A percentile compares a stretch with the other conserved stretches of the same genome.
Evolutionary conservation across 2,329 filamentous ascomycete species (phyloP).

Genomic region (Paecilomyces fulvus): DNA sequence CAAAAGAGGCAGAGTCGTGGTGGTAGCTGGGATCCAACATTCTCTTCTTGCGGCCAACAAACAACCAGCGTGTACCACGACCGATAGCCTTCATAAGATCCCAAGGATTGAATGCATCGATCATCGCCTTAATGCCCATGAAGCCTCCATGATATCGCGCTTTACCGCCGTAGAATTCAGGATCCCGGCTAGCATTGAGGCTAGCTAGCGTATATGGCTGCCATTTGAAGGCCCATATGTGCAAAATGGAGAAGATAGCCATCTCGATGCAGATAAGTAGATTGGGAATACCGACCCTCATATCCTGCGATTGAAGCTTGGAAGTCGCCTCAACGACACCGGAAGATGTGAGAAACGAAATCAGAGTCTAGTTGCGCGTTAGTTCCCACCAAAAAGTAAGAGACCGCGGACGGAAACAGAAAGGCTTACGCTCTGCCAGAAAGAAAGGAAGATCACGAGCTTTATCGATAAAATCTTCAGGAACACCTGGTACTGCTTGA

Average conservation of each 20-base stretch:
- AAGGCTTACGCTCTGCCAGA: conserved; percentile 60
- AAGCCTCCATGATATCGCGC: conserved; percentile 55
- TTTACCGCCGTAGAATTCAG: conserved; percentile 36
- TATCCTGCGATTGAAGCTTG: conserved; percentile 61
- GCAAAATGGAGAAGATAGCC: conserved; percentile 68
- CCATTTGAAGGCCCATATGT: conserved; percentile 77
- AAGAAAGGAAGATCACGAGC: conserved; percentile 82
- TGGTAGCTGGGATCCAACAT: conserved; percentile 33
- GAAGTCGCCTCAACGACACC: conserved; percentile 56
- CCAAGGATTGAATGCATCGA: conserved; percentile 70
- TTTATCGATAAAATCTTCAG: conserved; percentile 82
- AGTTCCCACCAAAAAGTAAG: neutral
- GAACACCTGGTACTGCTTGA: conserved; percentile 63
- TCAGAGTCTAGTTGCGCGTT: conserved; percentile 38
- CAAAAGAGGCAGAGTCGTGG: conserved; percentile 19
- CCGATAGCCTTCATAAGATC: conserved; percentile 75
- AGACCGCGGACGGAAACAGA: neutral
- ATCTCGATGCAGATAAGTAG: conserved; percentile 77
- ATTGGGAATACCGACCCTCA: conserved; percentile 72
- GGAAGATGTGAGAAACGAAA: conserved; percentile 54
- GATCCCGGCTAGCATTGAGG: conserved; percentile 40
- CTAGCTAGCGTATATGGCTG: conserved; percentile 52
- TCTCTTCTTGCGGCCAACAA: conserved; percentile 57
- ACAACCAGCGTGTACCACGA: conserved; percentile 70
- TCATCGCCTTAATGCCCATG: conserved; percentile 55